Conservation (phyloP, 2,329 filamentous ascomycete genomes). For the Fusarium decemcellulare region DNA sequence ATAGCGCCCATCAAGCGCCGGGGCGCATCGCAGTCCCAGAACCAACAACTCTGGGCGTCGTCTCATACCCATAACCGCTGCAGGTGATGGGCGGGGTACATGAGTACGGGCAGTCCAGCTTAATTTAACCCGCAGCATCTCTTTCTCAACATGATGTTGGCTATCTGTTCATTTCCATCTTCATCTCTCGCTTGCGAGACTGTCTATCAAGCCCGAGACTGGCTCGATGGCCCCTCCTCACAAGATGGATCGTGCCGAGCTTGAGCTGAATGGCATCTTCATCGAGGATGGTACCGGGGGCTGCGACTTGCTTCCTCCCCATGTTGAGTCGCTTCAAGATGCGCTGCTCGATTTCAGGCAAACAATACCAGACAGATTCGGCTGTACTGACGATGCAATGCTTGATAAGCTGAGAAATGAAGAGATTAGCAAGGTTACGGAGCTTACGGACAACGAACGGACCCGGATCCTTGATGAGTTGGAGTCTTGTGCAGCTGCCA, state of each 20-base stretch:
- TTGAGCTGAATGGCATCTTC: constrained; percentile 30
- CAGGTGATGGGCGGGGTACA: not conserved
- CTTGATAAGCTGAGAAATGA: not conserved
- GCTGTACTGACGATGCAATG: not conserved
- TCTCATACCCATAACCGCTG: not conserved
- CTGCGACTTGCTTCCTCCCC: constrained; percentile 18
- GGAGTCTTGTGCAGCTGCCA: not conserved
- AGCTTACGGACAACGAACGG: not conserved
- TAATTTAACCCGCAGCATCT: too few relatives aligned
- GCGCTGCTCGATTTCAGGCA: constrained; percentile 33
- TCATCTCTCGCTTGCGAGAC: too few relatives aligned
- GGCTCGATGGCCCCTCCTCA: not conserved
- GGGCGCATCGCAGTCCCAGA: not conserved
- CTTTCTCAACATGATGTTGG: too few relatives aligned
- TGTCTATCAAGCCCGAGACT: not conserved
- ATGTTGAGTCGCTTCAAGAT: constrained; percentile 24
- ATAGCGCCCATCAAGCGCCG: not conserved
- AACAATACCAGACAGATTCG: constrained; percentile 26
- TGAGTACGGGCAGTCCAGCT: too few relatives aligned
- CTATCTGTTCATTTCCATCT: too few relatives aligned
- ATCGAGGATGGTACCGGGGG: constrained; percentile 22
- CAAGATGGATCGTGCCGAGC: constrained; percentile 2
- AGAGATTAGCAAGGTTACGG: not conserved
- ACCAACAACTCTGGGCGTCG: not conserved
- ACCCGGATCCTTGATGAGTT: constrained; percentile 15